Conservation (phyloP, 2,329 filamentous ascomycete genomes). For the Fusarium aywerte region DNA sequence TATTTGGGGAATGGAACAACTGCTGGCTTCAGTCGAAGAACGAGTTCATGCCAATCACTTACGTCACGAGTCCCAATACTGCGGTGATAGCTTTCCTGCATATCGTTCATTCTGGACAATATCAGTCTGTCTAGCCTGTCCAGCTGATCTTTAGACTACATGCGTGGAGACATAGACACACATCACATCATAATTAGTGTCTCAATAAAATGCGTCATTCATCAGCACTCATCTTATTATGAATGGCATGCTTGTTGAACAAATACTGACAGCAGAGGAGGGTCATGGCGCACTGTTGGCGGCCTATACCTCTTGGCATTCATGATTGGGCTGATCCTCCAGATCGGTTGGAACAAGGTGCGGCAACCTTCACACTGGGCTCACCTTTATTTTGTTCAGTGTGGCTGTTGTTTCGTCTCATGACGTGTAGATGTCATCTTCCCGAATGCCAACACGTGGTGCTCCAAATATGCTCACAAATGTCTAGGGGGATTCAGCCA, state of each 20-base stretch:
- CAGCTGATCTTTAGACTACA: slow-evolving; percentile 18
- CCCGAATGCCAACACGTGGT: slow-evolving; percentile 36
- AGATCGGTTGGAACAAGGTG: slow-evolving; percentile 35
- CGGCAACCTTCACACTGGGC: slow-evolving; percentile 22
- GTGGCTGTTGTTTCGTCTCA: slow-evolving; percentile 32
- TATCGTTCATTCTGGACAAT: not conserved
- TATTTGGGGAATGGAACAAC: slow-evolving; percentile 28
- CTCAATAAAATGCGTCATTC: slow-evolving; percentile 37
- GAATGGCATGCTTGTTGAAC: slow-evolving; percentile 1
- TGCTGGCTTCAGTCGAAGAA: slow-evolving; percentile 10
- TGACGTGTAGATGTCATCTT: slow-evolving; percentile 35
- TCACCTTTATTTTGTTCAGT: slow-evolving; percentile 25
- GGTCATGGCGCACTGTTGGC: slow-evolving; percentile 1
- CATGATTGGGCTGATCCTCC: slow-evolving; percentile 24
- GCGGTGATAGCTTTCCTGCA: not conserved
- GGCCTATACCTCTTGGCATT: slow-evolving; percentile 22
- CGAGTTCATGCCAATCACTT: slow-evolving; percentile 21
- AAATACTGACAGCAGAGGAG: slow-evolving; percentile 13
- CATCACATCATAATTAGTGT: slow-evolving; percentile 13
- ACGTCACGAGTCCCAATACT: slow-evolving; percentile 35
- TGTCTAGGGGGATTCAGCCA: not conserved
- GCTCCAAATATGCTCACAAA: not conserved
- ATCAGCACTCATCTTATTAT: slow-evolving; percentile 3
- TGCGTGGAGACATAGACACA: slow-evolving; percentile 9
- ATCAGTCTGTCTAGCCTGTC: not conserved